Conservation (phyloP, 225 moss, liverwort and hornwort species). For the Straminergon stramineum region DNA sequence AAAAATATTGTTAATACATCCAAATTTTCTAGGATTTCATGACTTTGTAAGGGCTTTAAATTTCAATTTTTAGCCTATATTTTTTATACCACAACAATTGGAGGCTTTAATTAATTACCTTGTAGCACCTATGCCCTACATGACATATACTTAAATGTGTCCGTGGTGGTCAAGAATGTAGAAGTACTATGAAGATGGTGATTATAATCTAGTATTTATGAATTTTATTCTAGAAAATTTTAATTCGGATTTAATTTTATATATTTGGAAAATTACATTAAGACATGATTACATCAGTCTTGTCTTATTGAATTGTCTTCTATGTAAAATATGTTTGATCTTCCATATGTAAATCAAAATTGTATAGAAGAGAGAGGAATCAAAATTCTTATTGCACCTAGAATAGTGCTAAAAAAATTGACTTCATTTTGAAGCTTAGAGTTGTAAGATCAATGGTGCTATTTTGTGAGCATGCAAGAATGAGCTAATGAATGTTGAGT, state of each 20-base stretch:
- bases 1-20: accelerated
- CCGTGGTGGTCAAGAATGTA: neutral
- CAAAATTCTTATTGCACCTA: neutral
- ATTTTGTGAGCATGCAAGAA: too few species aligned
- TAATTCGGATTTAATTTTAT: neutral
- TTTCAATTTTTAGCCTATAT: neutral
- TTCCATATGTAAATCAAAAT: too few species aligned
- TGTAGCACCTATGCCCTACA: too few species aligned
- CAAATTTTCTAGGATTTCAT: neutral
- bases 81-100: neutral
- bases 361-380: too few species aligned
- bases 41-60: neutral
- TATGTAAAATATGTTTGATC: too few species aligned
- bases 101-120: neutral
- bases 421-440: neutral
- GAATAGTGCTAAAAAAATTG: neutral
- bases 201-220: neutral
- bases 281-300: neutral
- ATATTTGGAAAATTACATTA: neutral
- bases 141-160: neutral
- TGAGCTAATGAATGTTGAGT: too few species aligned
- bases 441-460: too few species aligned
- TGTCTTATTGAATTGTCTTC: neutral
- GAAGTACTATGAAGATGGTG: neutral
- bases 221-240: neutral